Evolutionary conservation across 257 asterid species (phyloP).

Genomic region (Plantago ovata): DNA sequence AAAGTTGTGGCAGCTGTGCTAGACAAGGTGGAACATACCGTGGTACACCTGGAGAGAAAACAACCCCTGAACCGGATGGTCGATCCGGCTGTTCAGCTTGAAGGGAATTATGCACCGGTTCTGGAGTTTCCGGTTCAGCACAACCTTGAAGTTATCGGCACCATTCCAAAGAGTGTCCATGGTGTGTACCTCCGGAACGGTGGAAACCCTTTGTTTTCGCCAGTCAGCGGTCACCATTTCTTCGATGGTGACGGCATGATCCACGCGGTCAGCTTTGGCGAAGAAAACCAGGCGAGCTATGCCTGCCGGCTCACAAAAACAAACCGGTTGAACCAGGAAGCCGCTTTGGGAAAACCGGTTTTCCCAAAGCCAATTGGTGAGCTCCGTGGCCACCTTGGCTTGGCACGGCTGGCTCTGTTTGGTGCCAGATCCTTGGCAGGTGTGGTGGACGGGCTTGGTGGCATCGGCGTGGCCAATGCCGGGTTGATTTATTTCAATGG

Average conservation of each 20-base stretch:
- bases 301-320: constrained; percentile 20
- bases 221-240: constrained; percentile 14
- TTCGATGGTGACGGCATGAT: constrained; percentile 25
- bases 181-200: constrained; percentile 23
- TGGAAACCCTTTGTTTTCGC: constrained; percentile 15
- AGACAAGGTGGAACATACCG: not conserved
- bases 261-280: constrained; percentile 10
- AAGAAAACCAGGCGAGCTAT: constrained; percentile 3
- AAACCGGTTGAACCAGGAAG: constrained; percentile 4
- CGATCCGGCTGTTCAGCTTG: constrained; percentile 15
- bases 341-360: constrained; percentile 14
- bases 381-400: constrained; percentile 11
- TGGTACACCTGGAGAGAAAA: not conserved
- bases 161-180: constrained; percentile 4
- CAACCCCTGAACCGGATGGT: not conserved
- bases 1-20: not conserved
- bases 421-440: constrained; percentile 3
- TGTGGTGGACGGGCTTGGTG: constrained; percentile 4
- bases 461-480: constrained; percentile 20
- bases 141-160: constrained; percentile 7
- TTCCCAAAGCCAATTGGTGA: constrained; percentile 18
- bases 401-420: constrained; percentile 12
- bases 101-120: constrained; percentile 17
- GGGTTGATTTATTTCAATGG: constrained; percentile 18
- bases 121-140: constrained; percentile 8